Conservation (phyloP, 441 rosid species). For the Pelargonium australe region DNA sequence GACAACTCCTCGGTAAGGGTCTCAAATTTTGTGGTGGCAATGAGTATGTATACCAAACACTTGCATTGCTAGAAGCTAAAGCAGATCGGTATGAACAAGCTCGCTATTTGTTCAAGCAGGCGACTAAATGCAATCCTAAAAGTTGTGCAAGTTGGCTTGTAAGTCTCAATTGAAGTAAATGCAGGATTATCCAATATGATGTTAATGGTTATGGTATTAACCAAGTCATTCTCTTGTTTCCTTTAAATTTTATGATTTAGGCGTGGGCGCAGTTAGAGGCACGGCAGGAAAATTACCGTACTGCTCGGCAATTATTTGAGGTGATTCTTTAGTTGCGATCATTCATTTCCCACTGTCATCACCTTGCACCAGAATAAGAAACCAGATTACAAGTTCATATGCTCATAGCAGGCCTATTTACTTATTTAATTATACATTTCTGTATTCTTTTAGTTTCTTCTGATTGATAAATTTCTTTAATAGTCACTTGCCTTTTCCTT, state of each 20-base stretch:
- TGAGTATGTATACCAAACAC: constrained; percentile 85
- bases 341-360: neutral
- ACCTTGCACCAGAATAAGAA: neutral
- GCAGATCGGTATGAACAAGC: constrained; percentile 71
- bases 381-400: neutral
- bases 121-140: constrained; percentile 70
- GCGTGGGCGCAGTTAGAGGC: constrained; percentile 95
- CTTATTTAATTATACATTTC: too few relatives aligned
- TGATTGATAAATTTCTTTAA: neutral
- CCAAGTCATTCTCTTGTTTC: constrained; percentile 17
- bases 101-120: constrained; percentile 70
- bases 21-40: constrained; percentile 76
- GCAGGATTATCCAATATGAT: constrained; percentile 1
- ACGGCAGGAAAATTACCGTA: constrained; percentile 63
- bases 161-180: constrained; percentile 35
- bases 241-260: constrained; percentile 32
- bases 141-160: constrained; percentile 99
- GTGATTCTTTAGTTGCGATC: constrained; percentile 29
- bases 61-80: constrained; percentile 78
- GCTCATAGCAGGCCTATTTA: neutral
- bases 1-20: constrained; percentile 81
- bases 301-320: constrained; percentile 81
- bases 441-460: too few relatives aligned
- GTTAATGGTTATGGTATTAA: neutral
- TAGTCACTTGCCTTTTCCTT: constrained; percentile 8